These are phyloP conservation scores for Cryptococcus sp. DNA, from an alignment of 1,284 basidiomycete genomes.

Conservation along the genomic window DNA sequence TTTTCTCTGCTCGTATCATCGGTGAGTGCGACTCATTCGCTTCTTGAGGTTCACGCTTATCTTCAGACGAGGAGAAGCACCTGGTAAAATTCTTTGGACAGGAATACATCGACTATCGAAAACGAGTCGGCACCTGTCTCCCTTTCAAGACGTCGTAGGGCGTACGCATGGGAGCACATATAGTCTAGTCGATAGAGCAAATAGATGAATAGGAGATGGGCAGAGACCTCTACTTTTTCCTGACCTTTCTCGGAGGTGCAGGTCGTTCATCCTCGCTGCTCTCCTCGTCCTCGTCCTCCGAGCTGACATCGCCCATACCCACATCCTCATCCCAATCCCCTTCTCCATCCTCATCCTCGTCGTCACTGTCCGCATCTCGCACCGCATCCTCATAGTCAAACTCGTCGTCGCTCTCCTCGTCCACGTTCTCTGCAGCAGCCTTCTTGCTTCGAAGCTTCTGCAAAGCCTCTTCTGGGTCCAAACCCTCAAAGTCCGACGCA, in stretches of 20 bases:
- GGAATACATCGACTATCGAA: conserved; percentile 65
- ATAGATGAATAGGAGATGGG: background rate
- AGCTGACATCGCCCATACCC: conserved; percentile 50
- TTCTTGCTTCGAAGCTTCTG: conserved; percentile 26
- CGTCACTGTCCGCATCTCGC: conserved; percentile 55
- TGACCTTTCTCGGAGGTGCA: conserved; percentile 12
- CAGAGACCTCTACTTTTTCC: conserved; percentile 6
- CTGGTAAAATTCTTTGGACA: conserved; percentile 76
- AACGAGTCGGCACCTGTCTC: conserved; percentile 64
- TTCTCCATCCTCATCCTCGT: conserved; percentile 52
- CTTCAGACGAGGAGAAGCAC: conserved; percentile 65
- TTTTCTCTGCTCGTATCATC: conserved; percentile 76
- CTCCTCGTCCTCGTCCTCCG: conserved; percentile 38
- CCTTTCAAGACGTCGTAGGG: conserved; percentile 46
- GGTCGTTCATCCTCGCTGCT: conserved; percentile 32
- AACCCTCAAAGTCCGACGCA: conserved; percentile 43
- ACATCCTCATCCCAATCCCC: conserved; percentile 45
- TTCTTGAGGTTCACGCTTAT: background rate
- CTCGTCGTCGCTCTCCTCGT: conserved; percentile 27
- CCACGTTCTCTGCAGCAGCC: conserved; percentile 21
- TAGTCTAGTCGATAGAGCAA: background rate
- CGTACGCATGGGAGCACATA: background rate
- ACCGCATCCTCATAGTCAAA: conserved; percentile 43
- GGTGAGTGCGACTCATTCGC: conserved; percentile 51
- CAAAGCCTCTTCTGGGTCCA: conserved; percentile 46